Evolutionary conservation across 176 grass and related monocot genomes (phyloP), one percentile per base, ranked within the genome.

Genomic region (Cymbopogon citratus): DNA sequence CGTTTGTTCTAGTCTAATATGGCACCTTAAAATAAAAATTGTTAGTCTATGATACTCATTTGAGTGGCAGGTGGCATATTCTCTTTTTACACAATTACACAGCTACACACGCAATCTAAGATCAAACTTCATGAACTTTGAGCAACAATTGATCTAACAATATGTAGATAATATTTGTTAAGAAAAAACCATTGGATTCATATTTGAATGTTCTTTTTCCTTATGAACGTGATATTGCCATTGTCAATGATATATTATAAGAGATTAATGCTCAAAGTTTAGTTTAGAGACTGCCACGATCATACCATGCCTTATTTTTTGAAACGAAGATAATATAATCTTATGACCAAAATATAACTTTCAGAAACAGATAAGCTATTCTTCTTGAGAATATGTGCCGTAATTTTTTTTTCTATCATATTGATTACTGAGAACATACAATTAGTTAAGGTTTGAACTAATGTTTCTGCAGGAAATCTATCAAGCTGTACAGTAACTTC

Each of bases 401-500:
- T 60, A 61, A 46, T 68, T 48, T 34, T 70, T 54, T 52, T 65
- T 85, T 9, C 10, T 46, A 71, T 44, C 57, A 85, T 27, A 45
- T 60, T 67, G 34, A 43, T 77, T 64, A 34, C 43, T 72, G 21
- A 72, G 34, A 44, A 86, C 26, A 59, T 85, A 38, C 83, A 59
- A 83, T 26, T 74, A 33, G 19, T 80, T 43, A 64, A 88, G 54
- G 52, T 12, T 87, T 79, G 38, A 43, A 49, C 49, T 80, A 69
- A 73, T 82, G 52, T 63, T 67, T 88, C 36, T 91, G 88, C 87
- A 98, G 95, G 88, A 92, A 91, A 94, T 89, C 83, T 74, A 75
- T 98, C 48, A 98, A 98, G 82, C 34, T 98, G 79, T 98, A 93
- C 51, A 98, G 90, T 73, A 91, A 93, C 80, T 98, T 94, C 68